Conservation (phyloP, 2,329 filamentous ascomycete genomes). For the Colletotrichum cereale region DNA sequence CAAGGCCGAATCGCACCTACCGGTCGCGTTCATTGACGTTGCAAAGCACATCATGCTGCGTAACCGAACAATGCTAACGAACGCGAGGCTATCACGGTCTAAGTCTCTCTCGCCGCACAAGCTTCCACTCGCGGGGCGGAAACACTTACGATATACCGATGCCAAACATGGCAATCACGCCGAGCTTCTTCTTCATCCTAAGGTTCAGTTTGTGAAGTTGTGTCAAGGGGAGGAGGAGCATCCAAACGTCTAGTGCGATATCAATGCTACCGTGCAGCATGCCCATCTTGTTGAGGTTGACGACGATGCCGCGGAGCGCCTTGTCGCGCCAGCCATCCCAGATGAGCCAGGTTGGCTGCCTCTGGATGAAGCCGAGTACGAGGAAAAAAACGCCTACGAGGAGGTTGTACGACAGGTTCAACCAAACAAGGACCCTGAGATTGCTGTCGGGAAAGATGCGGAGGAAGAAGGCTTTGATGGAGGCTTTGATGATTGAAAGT, state of each 20-base stretch:
- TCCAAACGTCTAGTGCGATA: conserved; percentile 58
- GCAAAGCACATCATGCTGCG: conserved; percentile 58
- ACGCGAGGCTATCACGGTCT: conserved; percentile 45
- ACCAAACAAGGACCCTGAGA: conserved; percentile 45
- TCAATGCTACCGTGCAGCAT: conserved; percentile 58
- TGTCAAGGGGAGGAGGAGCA: conserved; percentile 56
- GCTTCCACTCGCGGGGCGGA: too few species aligned
- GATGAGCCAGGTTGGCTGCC: conserved; percentile 56
- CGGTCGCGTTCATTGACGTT: conserved; percentile 21
- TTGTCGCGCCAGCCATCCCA: conserved; percentile 52
- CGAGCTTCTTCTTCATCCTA: conserved; percentile 52
- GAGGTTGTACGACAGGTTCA: conserved; percentile 31
- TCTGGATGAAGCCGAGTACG: conserved; percentile 54
- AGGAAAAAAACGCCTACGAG: conserved; percentile 47
- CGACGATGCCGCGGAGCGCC: conserved; percentile 48
- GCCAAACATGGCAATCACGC: conserved; percentile 53
- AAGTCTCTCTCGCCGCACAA: not conserved
- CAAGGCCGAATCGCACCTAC: conserved; percentile 21
- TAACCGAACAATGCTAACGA: conserved; percentile 49
- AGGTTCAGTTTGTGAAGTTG: conserved; percentile 49
- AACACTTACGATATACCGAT: conserved; percentile 44
- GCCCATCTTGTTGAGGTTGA: conserved; percentile 51
- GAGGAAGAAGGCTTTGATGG: conserved; percentile 52
- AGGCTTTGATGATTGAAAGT: conserved; percentile 50
- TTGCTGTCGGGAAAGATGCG: conserved; percentile 48